These are phyloP conservation scores for Capsella bursapastoris DNA, from an alignment of 345 rosid species.

Conservation along the genomic window DNA sequence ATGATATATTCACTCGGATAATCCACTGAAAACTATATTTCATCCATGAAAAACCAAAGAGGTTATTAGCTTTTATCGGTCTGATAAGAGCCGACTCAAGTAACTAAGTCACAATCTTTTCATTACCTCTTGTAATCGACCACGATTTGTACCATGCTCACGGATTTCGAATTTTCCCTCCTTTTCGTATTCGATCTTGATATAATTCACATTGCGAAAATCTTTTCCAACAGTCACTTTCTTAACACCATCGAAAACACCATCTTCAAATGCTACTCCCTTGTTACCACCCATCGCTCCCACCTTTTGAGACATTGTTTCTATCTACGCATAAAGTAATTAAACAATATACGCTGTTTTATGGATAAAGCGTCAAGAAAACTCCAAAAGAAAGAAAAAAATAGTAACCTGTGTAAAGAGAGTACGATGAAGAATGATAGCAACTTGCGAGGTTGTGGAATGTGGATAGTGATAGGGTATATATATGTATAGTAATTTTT, in stretches of 20 bases:
- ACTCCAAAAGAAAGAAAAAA: background rate
- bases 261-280: constrained; percentile 33
- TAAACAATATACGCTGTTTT: no score
- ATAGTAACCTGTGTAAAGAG: background rate
- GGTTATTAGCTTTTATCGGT: background rate
- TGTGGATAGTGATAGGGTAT: background rate
- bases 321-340: background rate
- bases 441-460: background rate
- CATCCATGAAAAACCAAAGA: constrained; percentile 16
- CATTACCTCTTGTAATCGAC: constrained; percentile 23
- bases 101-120: background rate
- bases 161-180: constrained; percentile 27
- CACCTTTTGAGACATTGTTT: constrained; percentile 31
- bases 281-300: constrained; percentile 1
- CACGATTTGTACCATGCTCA: constrained; percentile 26
- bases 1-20: constrained; percentile 43
- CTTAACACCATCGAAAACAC: constrained; percentile 37
- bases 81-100: background rate
- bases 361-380: no score
- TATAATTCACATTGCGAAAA: background rate
- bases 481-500: no score
- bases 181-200: constrained; percentile 38
- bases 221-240: constrained; percentile 32
- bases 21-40: constrained; percentile 37
- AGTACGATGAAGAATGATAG: background rate